Evolutionary conservation across 345 rosid genomes (phyloP).

Genomic region (Aurinia saxatilis): DNA sequence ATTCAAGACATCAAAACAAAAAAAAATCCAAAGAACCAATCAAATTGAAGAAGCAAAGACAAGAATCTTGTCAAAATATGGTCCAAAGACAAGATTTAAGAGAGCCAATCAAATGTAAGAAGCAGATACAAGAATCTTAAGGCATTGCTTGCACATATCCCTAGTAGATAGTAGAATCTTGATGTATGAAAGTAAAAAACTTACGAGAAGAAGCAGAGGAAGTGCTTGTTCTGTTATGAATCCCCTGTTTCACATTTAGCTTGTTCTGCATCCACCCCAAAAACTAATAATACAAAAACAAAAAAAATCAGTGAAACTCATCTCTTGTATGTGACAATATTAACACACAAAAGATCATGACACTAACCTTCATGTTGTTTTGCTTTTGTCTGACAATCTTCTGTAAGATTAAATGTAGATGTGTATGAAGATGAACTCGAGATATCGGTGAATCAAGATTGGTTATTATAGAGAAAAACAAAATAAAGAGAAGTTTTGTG

Average conservation of each 20-base stretch:
- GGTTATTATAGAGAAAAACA: constrained; percentile 1
- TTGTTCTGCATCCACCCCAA: constrained; percentile 85
- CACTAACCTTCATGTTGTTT: constrained; percentile 25
- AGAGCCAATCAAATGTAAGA: background rate
- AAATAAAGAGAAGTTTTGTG: background rate
- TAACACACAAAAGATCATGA: background rate
- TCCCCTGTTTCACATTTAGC: constrained; percentile 49
- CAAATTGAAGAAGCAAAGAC: background rate
- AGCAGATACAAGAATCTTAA: background rate
- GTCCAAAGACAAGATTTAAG: background rate
- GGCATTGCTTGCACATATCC: constrained; percentile 20
- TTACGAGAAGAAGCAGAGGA: constrained; percentile 45
- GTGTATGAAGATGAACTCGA: constrained; percentile 11
- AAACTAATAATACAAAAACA: constrained; percentile 40
- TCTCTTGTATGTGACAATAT: background rate
- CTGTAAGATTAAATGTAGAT: background rate
- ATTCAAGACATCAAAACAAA: background rate
- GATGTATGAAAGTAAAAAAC: constrained; percentile 23
- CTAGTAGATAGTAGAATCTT: constrained; percentile 20
- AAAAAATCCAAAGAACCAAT: background rate
- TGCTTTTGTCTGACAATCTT: background rate
- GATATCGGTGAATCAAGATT: constrained; percentile 3
- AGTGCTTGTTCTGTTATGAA: constrained; percentile 30
- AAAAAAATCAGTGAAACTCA: background rate
- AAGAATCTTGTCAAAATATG: background rate